A percentile compares a stretch with the other conserved stretches of the same genome.
Conservation (phyloP, 176 grass and related monocot species). For the Leersia perrieri region DNA sequence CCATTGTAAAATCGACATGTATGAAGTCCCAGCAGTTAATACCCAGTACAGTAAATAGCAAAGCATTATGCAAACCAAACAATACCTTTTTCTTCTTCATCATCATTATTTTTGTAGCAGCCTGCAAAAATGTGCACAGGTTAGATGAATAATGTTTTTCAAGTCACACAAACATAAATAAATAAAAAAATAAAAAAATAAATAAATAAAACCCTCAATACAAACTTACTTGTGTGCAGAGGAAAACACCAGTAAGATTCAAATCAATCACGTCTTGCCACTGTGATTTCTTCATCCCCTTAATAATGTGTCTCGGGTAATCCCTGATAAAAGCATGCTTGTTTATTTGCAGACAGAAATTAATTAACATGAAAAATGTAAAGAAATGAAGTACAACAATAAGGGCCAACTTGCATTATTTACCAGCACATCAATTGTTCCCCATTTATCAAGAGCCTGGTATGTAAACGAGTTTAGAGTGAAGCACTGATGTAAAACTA, state of each 20-base stretch:
- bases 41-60: not conserved
- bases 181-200: too few species aligned
- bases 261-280: constrained; percentile 99
- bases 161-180: not conserved
- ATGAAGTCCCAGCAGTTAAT: not conserved
- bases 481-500: not conserved
- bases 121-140: constrained; percentile 50
- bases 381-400: not conserved
- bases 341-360: constrained; percentile 14
- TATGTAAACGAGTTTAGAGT: constrained; percentile 14
- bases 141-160: constrained; percentile 31
- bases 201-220: too few species aligned
- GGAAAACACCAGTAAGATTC: constrained; percentile 94
- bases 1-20: constrained; percentile 1
- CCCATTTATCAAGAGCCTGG: constrained; percentile 86
- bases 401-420: constrained; percentile 86
- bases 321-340: constrained; percentile 52
- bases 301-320: constrained; percentile 89
- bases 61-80: not conserved
- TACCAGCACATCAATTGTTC: constrained; percentile 89
- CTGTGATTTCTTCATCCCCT: constrained; percentile 99
- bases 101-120: constrained; percentile 97
- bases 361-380: not conserved
- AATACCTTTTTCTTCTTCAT: constrained; percentile 95
- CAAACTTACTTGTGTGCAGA: constrained; percentile 80